Conservation (phyloP, 305 asterid species). For the Fraxinus dipetala region DNA sequence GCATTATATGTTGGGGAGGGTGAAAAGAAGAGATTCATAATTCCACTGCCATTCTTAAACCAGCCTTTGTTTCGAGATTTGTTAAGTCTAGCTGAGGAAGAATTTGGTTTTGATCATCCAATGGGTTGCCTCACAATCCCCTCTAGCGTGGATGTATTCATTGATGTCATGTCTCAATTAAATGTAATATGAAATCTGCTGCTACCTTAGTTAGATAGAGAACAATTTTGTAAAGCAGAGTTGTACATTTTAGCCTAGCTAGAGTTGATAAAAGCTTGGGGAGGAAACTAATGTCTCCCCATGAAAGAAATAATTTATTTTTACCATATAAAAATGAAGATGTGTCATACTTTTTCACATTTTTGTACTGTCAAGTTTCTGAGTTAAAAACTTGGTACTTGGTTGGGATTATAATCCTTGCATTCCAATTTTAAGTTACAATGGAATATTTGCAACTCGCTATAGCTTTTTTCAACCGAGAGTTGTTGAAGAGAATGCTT, state of each 20-base stretch:
- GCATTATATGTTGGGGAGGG: conserved; percentile 21
- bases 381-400: not conserved
- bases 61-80: conserved; percentile 36
- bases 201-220: not conserved
- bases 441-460: not conserved
- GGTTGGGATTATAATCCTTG: not conserved
- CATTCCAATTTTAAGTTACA: not conserved
- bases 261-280: not conserved
- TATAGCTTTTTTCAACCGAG: not conserved
- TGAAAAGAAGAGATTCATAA: conserved; percentile 20
- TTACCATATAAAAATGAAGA: not conserved
- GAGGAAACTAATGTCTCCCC: not conserved
- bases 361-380: not conserved
- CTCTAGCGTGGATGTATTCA: conserved; percentile 36
- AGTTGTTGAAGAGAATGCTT: not conserved
- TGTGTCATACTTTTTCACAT: not conserved
- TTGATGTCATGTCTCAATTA: not conserved
- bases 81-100: conserved; percentile 20
- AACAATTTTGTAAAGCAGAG: conserved; percentile 7
- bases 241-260: not conserved
- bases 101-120: conserved; percentile 29
- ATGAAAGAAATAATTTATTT: not conserved
- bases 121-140: conserved; percentile 54
- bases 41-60: conserved; percentile 31
- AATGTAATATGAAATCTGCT: not conserved